Evolutionary conservation across 352 stramenopile genomes (phyloP).

Genomic region (Phytopythium cucurbitacearum): DNA sequence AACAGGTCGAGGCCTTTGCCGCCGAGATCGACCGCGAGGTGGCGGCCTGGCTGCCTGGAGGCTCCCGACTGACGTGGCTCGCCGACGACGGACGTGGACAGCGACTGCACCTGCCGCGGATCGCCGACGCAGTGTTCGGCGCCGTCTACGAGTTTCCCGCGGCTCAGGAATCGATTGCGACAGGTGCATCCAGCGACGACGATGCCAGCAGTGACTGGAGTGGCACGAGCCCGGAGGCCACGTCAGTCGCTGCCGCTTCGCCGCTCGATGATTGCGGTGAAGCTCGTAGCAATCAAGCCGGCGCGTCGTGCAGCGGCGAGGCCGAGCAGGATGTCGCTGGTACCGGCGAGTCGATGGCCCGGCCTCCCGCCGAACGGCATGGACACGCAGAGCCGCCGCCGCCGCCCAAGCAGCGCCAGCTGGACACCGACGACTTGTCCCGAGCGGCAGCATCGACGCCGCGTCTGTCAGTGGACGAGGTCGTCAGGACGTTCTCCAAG

Average conservation of each 20-base stretch:
- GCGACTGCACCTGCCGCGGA: slow-evolving; percentile 37
- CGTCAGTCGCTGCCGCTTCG: slow-evolving; percentile 3
- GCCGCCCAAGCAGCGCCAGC: slow-evolving; percentile 4
- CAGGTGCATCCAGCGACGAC: too few species aligned
- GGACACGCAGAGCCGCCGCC: slow-evolving; percentile 1
- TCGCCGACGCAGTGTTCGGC: slow-evolving; percentile 36
- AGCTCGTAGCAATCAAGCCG: too few species aligned
- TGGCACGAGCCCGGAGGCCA: too few species aligned
- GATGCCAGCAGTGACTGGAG: too few species aligned
- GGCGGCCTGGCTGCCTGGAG: slow-evolving; percentile 17
- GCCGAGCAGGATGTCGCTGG: too few species aligned
- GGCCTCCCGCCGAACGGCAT: neutral
- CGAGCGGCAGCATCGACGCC: neutral
- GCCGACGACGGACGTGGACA: slow-evolving; percentile 6
- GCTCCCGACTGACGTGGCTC: slow-evolving; percentile 24
- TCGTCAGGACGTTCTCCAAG: slow-evolving; percentile 43
- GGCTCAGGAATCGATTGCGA: too few species aligned
- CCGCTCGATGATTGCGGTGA: too few species aligned
- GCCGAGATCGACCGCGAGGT: slow-evolving; percentile 31
- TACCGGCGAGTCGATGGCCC: neutral
- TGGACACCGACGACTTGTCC: neutral
- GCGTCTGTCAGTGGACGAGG: slow-evolving; percentile 21
- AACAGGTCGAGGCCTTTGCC: slow-evolving; percentile 38
- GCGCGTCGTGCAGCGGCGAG: too few species aligned
- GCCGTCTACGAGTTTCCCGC: slow-evolving; percentile 22